These are phyloP conservation scores for Linum tenue DNA, from an alignment of 345 rosid species.

Conservation along the genomic window DNA sequence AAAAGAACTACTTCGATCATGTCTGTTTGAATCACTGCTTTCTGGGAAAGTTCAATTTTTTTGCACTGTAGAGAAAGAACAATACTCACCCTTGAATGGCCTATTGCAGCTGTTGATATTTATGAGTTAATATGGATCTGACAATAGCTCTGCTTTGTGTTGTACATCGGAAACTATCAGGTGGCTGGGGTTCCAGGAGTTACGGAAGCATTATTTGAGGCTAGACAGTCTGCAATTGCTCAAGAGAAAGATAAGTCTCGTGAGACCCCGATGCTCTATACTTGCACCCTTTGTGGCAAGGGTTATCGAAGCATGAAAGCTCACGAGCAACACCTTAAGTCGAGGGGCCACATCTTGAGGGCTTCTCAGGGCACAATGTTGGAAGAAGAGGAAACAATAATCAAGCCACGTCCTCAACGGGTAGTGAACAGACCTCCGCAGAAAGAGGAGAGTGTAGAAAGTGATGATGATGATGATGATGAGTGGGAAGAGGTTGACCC, in stretches of 20 bases:
- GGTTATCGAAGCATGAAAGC: conserved; percentile 84
- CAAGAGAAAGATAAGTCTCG: conserved; percentile 48
- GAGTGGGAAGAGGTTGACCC: conserved; percentile 84
- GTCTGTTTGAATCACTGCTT: too few species aligned
- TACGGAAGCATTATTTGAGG: conserved; percentile 67
- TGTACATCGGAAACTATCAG: conserved; percentile 21
- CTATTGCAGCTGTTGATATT: too few species aligned
- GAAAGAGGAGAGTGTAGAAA: conserved; percentile 17
- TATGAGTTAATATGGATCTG: too few species aligned
- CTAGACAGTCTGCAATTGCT: conserved; percentile 63
- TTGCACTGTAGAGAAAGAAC: too few species aligned
- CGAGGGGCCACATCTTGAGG: conserved; percentile 48
- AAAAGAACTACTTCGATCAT: background rate
- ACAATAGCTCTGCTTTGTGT: too few species aligned
- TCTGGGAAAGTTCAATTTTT: too few species aligned
- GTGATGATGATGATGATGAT: conserved; percentile 57
- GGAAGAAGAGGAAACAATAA: conserved; percentile 42
- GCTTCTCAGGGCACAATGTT: conserved; percentile 45
- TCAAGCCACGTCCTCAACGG: conserved; percentile 54
- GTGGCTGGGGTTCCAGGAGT: conserved; percentile 98
- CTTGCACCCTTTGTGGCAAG: conserved; percentile 61
- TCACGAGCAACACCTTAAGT: conserved; percentile 74
- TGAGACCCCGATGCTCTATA: conserved; percentile 61
- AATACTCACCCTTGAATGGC: too few species aligned
- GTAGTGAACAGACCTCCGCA: conserved; percentile 21